A percentile compares a stretch with the other conserved stretches of the same genome.
These are phyloP conservation scores for Xenosphaeropsis pyriputrescens DNA, from an alignment of 2,329 filamentous ascomycete species.

Conservation along the genomic window DNA sequence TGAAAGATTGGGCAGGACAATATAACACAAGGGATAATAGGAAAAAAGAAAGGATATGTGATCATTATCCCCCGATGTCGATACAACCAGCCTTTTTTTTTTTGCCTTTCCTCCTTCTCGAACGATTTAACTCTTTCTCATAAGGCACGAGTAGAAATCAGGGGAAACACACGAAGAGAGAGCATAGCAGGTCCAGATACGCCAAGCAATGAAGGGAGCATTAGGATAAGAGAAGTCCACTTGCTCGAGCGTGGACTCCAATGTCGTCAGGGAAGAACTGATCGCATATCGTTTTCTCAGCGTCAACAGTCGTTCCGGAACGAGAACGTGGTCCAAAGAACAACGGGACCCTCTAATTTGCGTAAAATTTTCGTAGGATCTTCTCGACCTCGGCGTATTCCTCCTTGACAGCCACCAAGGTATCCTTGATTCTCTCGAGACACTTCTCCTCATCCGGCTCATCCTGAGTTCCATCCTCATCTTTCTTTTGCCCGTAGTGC, in stretches of 20 bases:
- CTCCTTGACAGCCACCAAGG: conserved; percentile 54
- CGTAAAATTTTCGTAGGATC: conserved; percentile 38
- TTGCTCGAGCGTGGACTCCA: conserved; percentile 11
- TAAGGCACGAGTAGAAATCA: too few relatives aligned
- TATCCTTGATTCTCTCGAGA: conserved; percentile 54
- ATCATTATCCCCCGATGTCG: too few relatives aligned
- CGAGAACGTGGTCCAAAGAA: conserved; percentile 9
- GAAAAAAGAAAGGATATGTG: too few relatives aligned
- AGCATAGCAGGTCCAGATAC: not conserved
- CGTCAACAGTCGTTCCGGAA: conserved; percentile 6
- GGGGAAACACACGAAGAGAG: too few relatives aligned
- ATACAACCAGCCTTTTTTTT: too few relatives aligned
- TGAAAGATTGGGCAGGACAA: too few relatives aligned
- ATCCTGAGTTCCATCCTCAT: conserved; percentile 54
- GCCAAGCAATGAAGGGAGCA: conserved; percentile 2
- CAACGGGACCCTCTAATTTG: not conserved
- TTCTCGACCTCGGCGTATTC: conserved; percentile 65
- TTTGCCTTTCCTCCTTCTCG: too few relatives aligned
- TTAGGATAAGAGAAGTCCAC: conserved; percentile 10
- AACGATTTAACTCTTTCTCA: too few relatives aligned
- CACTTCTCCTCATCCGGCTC: conserved; percentile 54
- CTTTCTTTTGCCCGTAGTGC: conserved; percentile 73
- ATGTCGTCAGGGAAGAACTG: conserved; percentile 10
- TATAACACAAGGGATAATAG: too few relatives aligned
- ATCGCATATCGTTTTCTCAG: conserved; percentile 6